Evolutionary conservation across 495 filamentous ascomycete species (phyloP).

Genomic region (Aspergillus baeticus): DNA sequence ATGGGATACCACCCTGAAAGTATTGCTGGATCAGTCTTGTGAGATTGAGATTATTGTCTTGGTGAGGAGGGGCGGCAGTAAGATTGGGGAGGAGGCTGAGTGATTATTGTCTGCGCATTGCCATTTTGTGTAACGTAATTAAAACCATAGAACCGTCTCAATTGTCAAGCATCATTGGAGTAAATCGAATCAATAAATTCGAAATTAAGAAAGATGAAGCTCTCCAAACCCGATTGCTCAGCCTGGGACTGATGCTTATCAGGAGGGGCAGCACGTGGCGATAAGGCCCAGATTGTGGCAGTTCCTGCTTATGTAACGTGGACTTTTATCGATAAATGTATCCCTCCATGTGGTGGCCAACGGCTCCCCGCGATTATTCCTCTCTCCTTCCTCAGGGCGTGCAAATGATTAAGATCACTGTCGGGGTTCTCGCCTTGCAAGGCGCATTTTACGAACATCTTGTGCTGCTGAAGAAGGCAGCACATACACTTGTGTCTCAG

Average conservation of each 20-base stretch:
- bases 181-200: not conserved
- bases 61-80: not conserved
- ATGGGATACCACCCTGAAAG: too few relatives aligned
- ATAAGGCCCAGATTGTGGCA: constrained; percentile 13
- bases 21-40: not conserved
- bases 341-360: constrained; percentile 8
- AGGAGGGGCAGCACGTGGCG: constrained; percentile 27
- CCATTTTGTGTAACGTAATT: not conserved
- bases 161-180: not conserved
- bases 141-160: not conserved
- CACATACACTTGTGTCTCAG: constrained; percentile 28
- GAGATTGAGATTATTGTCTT: not conserved
- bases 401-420: constrained; percentile 50
- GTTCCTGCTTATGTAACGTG: constrained; percentile 12
- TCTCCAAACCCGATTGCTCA: not conserved
- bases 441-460: constrained; percentile 92
- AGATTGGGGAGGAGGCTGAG: not conserved
- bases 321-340: constrained; percentile 9
- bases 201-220: not conserved
- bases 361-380: not conserved
- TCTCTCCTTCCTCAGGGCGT: not conserved
- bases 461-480: constrained; percentile 69
- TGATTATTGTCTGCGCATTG: not conserved
- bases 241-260: constrained; percentile 17
- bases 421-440: constrained; percentile 89